phyloP scores from a whole-genome alignment of 768 basidiomycete species.

The Rhizopogon vesiculosus region DNA sequence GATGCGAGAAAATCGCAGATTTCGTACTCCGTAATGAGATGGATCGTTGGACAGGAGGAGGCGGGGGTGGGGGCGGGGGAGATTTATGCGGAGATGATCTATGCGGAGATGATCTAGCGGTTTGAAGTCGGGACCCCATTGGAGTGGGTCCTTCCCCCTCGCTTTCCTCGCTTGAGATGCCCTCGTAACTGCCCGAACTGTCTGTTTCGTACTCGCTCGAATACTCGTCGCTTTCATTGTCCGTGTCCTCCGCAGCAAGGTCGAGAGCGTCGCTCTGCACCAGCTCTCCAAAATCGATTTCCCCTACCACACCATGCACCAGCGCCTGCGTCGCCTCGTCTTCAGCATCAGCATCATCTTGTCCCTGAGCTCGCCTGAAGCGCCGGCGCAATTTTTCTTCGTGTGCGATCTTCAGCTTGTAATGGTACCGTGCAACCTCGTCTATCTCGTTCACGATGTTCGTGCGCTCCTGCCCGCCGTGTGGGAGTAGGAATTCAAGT shows the following conservation, averaged over 20 bases:
- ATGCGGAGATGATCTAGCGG: constrained; percentile 1
- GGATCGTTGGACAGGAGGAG: constrained; percentile 22
- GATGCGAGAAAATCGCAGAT: constrained; percentile 34
- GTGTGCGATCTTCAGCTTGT: constrained; percentile 87
- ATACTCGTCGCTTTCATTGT: constrained; percentile 36
- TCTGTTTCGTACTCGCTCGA: constrained; percentile 32
- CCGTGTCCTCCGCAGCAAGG: constrained; percentile 68
- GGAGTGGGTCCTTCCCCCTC: not conserved
- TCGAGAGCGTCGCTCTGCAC: constrained; percentile 77
- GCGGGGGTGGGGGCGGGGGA: not conserved
- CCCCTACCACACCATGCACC: constrained; percentile 75
- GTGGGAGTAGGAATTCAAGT: constrained; percentile 88
- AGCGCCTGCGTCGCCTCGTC: constrained; percentile 82
- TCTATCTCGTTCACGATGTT: constrained; percentile 85
- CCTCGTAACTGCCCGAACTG: constrained; percentile 11
- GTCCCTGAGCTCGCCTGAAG: constrained; percentile 58
- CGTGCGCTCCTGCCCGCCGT: constrained; percentile 69
- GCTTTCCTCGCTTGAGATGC: constrained; percentile 8
- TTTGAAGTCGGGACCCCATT: not conserved
- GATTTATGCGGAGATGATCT: constrained; percentile 1
- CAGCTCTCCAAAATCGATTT: constrained; percentile 79
- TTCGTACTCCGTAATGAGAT: constrained; percentile 43
- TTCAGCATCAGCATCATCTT: constrained; percentile 58
- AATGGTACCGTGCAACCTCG: constrained; percentile 86
- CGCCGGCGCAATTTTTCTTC: constrained; percentile 89